Evolutionary conservation across 345 rosid genomes (phyloP).

Genomic region (Lepidium africanum): DNA sequence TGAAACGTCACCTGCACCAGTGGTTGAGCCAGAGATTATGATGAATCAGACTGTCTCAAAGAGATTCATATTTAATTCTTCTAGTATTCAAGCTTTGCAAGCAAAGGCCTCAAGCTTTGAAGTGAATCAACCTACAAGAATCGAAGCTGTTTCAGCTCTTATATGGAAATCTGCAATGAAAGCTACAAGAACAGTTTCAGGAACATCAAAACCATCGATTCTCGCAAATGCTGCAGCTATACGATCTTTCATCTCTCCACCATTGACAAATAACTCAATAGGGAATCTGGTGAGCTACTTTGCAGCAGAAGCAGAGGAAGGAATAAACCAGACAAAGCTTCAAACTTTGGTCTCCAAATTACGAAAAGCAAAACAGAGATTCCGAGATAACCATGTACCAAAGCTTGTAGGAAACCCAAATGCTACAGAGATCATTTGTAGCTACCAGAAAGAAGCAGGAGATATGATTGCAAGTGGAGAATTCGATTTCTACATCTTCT

Average conservation of each 20-base stretch:
- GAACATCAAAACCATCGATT: conserved; percentile 24
- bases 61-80: conserved; percentile 12
- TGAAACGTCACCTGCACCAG: conserved; percentile 27
- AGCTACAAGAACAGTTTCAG: conserved; percentile 17
- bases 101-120: conserved; percentile 23
- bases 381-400: conserved; percentile 5
- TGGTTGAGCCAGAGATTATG: conserved; percentile 24
- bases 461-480: conserved; percentile 13
- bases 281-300: conserved; percentile 41
- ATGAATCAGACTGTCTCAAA: conserved; percentile 14
- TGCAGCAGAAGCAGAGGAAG: conserved; percentile 18
- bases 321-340: conserved; percentile 18
- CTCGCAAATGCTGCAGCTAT: conserved; percentile 33
- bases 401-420: conserved; percentile 8
- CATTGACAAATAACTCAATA: conserved; percentile 27
- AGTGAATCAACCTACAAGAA: conserved; percentile 36
- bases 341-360: conserved; percentile 11
- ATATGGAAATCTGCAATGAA: conserved; percentile 34
- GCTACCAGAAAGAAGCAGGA: conserved; percentile 9
- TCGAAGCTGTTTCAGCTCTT: conserved; percentile 46
- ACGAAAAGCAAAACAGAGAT: conserved; percentile 25
- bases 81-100: conserved; percentile 18
- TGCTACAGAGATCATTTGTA: conserved; percentile 4
- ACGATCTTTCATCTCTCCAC: conserved; percentile 23
- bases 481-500: conserved; percentile 18